phyloP scores from a whole-genome alignment of 1,139 yeast species.

The Oligophagozyma castellii region DNA sequence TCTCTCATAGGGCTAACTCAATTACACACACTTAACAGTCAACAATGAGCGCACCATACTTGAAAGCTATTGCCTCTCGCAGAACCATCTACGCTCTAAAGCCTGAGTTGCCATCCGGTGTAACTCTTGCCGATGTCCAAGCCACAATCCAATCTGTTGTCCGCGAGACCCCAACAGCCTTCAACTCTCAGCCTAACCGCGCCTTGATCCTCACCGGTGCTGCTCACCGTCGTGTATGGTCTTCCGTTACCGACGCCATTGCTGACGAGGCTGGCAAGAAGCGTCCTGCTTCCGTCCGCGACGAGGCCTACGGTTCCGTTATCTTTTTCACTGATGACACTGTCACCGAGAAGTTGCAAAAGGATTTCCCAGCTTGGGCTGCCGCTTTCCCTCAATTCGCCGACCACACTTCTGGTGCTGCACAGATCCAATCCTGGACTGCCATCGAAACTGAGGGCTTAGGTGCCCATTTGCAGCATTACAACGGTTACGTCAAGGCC shows the following conservation, averaged over 20 bases:
- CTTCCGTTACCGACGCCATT: conserved; percentile 24
- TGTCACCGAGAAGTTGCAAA: conserved; percentile 27
- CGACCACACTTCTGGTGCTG: conserved; percentile 33
- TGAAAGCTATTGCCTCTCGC: conserved; percentile 25
- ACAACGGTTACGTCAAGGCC: conserved; percentile 30
- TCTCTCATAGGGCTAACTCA: too few relatives aligned
- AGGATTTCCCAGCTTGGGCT: conserved; percentile 28
- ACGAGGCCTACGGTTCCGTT: conserved; percentile 34
- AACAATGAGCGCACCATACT: conserved; percentile 13
- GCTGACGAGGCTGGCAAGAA: conserved; percentile 26
- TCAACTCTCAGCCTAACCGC: conserved; percentile 34
- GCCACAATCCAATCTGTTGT: conserved; percentile 25
- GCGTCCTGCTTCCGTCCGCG: conserved; percentile 29
- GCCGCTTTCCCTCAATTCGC: conserved; percentile 33
- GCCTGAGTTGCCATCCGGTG: conserved; percentile 28
- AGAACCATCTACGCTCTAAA: conserved; percentile 29
- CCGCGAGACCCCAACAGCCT: conserved; percentile 33
- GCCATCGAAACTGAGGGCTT: conserved; percentile 30
- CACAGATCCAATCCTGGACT: conserved; percentile 33
- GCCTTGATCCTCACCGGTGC: conserved; percentile 31
- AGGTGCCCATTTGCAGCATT: conserved; percentile 37
- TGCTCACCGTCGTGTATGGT: conserved; percentile 32
- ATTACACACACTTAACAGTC: too few relatives aligned
- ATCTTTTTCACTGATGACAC: conserved; percentile 32
- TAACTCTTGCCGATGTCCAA: conserved; percentile 26